A percentile compares a stretch with the other conserved stretches of the same genome.
Evolutionary conservation across 768 basidiomycete genomes (phyloP).

Genomic region (Ramaria sp.): DNA sequence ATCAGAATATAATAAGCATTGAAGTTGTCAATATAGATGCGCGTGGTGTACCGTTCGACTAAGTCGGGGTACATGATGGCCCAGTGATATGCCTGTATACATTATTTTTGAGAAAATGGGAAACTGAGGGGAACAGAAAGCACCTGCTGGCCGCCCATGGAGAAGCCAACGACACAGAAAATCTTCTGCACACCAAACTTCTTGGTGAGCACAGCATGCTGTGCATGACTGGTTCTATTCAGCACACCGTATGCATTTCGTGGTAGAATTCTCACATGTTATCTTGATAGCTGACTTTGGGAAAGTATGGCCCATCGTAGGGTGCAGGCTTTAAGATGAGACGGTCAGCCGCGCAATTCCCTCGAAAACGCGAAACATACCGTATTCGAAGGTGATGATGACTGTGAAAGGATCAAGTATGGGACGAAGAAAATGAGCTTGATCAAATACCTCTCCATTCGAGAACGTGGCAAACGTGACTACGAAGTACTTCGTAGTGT

Average conservation of each 20-base stretch:
- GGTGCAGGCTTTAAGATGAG: conserved; percentile 31
- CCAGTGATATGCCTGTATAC: conserved; percentile 42
- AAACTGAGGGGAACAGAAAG: background rate
- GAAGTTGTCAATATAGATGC: too few species aligned
- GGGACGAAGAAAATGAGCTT: background rate
- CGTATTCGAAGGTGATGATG: conserved; percentile 55
- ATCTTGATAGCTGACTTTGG: conserved; percentile 44
- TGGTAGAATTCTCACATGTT: conserved; percentile 31
- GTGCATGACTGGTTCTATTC: conserved; percentile 29
- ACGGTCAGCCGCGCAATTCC: background rate
- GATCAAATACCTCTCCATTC: conserved; percentile 42
- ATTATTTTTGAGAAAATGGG: background rate
- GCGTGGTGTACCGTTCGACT: conserved; percentile 30
- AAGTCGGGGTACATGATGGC: conserved; percentile 44
- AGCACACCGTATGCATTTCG: background rate
- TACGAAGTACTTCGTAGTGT: conserved; percentile 41
- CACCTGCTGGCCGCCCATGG: conserved; percentile 49
- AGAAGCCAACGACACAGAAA: conserved; percentile 41
- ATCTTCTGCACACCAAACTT: conserved; percentile 34
- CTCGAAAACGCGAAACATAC: conserved; percentile 18
- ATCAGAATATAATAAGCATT: background rate
- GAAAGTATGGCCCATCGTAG: conserved; percentile 50
- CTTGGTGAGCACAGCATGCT: conserved; percentile 43
- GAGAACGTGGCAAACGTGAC: conserved; percentile 49
- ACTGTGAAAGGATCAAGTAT: conserved; percentile 22